Evolutionary conservation across 1,284 basidiomycete genomes (phyloP).

Genomic region (Erythrobasidium hasegawianum): DNA sequence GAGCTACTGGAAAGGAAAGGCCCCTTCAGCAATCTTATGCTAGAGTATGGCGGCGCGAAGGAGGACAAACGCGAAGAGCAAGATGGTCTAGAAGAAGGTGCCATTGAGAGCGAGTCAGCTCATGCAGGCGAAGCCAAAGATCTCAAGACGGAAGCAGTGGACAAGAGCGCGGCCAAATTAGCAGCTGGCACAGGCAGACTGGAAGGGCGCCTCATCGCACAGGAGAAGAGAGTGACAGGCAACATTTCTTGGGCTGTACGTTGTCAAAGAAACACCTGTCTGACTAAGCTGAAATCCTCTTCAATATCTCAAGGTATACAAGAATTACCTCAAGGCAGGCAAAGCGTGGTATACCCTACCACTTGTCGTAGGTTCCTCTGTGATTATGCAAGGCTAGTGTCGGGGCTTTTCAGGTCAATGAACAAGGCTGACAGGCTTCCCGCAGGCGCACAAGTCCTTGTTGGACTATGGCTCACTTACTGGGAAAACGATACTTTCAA

Average conservation of each 20-base stretch:
- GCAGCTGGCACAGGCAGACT: conserved; percentile 52
- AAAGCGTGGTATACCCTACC: conserved; percentile 19
- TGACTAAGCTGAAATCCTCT: no score
- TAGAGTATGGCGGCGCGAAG: conserved; percentile 61
- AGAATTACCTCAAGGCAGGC: conserved; percentile 18
- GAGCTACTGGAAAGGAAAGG: conserved; percentile 63
- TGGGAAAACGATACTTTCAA: conserved; percentile 32
- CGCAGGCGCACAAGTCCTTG: conserved; percentile 19
- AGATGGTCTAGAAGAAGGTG: conserved; percentile 50
- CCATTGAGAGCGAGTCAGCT: not conserved
- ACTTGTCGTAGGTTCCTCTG: conserved; percentile 3
- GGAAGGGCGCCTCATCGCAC: conserved; percentile 19
- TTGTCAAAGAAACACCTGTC: no score
- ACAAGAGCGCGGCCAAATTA: conserved; percentile 44
- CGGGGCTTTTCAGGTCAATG: no score
- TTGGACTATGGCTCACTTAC: conserved; percentile 16
- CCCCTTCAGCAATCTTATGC: conserved; percentile 67
- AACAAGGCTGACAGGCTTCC: not conserved
- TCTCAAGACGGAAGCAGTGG: conserved; percentile 48
- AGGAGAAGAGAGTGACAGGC: conserved; percentile 22
- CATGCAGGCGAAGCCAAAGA: conserved; percentile 46
- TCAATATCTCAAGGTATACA: conserved; percentile 10
- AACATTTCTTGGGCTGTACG: conserved; percentile 10
- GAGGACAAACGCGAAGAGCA: conserved; percentile 52
- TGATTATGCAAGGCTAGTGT: conserved; percentile 15